phyloP scores from a whole-genome alignment of 108 stramenopile species.

The Nitzschia palea region DNA sequence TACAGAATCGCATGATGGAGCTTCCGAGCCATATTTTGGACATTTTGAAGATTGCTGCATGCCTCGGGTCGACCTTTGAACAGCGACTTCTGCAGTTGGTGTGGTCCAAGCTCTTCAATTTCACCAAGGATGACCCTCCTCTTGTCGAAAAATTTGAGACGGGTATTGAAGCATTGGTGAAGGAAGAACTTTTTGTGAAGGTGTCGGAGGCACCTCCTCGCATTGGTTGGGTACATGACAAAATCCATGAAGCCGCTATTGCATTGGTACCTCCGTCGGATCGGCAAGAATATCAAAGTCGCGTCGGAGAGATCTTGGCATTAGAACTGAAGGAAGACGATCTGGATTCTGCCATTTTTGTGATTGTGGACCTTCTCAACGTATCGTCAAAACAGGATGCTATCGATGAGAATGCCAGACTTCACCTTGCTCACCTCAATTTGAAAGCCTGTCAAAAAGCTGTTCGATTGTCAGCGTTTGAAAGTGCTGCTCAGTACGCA shows the following conservation, averaged over 20 bases:
- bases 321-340: no score
- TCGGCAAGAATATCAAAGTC: no score
- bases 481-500: conserved; percentile 19
- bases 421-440: conserved; percentile 20
- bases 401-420: neutral
- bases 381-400: no score
- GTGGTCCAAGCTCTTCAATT: conserved; percentile 3
- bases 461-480: conserved; percentile 25
- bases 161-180: no score
- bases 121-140: no score
- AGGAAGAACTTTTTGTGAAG: no score
- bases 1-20: conserved; percentile 31
- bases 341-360: conserved; percentile 5
- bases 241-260: no score
- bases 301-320: no score
- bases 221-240: no score
- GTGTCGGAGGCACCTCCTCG: no score
- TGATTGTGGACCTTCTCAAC: conserved; percentile 11
- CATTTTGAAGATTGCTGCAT: conserved; percentile 16
- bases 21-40: neutral
- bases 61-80: conserved; percentile 18
- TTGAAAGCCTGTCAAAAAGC: conserved; percentile 24
- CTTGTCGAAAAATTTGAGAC: no score
- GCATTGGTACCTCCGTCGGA: no score
- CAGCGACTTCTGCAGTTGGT: neutral